Conservation (phyloP, 495 filamentous ascomycete genomes). For the Penicillium egyptiacum region DNA sequence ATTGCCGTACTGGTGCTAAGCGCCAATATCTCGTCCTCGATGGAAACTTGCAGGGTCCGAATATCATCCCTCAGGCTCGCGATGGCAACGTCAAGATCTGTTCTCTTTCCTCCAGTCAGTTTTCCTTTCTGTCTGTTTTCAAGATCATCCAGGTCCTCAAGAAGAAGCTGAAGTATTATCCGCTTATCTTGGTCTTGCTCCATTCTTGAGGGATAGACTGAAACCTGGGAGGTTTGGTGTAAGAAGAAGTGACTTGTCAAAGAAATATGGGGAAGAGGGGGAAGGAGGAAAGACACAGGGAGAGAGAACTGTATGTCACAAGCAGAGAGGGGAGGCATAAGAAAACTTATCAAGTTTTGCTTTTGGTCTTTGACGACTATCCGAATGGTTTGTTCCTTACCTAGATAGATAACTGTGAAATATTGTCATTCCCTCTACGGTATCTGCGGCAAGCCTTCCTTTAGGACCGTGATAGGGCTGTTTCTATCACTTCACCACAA, state of each 20-base stretch:
- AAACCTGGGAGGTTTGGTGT: neutral
- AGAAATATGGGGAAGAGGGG: neutral
- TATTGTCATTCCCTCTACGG: too few species aligned
- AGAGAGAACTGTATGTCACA: too few species aligned
- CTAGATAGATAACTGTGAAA: too few species aligned
- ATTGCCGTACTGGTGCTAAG: constrained; percentile 8
- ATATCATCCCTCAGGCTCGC: neutral
- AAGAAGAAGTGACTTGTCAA: neutral
- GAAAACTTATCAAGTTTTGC: too few species aligned
- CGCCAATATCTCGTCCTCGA: constrained; percentile 1
- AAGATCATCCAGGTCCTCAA: neutral
- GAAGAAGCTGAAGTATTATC: neutral
- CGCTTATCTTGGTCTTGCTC: neutral
- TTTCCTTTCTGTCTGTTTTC: neutral
- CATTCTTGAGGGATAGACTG: neutral
- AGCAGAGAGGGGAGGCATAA: too few species aligned
- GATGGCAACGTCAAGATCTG: constrained; percentile 1
- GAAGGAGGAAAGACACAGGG: neutral
- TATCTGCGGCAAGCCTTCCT: too few species aligned
- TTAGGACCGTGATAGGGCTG: too few species aligned
- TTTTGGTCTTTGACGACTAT: too few species aligned
- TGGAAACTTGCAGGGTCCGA: neutral
- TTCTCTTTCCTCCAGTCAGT: neutral
- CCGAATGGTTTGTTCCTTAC: too few species aligned
- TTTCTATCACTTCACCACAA: too few species aligned